phyloP scores from a whole-genome alignment of 495 filamentous ascomycete genomes.

The Neurospora pannonica region DNA sequence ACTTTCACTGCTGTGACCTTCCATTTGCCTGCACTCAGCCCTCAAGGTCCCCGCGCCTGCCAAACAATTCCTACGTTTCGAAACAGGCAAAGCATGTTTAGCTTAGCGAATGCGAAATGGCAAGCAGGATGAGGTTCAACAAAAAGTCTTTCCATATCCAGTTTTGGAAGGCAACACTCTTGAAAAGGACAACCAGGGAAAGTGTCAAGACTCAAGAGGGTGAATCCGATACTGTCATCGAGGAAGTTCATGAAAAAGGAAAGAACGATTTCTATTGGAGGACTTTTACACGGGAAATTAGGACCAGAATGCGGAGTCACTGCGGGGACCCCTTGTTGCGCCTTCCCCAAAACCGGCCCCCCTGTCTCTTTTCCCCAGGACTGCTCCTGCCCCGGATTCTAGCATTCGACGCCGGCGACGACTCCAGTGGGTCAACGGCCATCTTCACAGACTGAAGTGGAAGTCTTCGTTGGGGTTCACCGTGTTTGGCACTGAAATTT shows the following conservation, averaged over 20 bases:
- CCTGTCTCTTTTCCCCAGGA: not conserved
- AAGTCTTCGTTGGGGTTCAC: not conserved
- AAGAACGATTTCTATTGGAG: constrained; percentile 9
- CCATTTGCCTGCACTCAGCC: not conserved
- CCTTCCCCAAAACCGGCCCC: not conserved
- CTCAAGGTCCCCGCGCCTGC: not conserved
- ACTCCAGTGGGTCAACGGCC: not conserved
- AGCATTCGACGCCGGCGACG: not conserved
- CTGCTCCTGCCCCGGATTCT: not conserved
- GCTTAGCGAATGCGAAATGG: not conserved
- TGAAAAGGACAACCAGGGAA: not conserved
- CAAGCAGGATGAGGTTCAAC: not conserved
- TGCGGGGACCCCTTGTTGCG: constrained; percentile 10
- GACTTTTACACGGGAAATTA: constrained; percentile 9
- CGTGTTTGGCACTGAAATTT: not conserved
- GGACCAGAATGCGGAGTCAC: constrained; percentile 12
- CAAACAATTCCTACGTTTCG: not conserved
- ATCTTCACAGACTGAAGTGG: not conserved
- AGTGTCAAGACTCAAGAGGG: not conserved
- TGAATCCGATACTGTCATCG: not conserved
- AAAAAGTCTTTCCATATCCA: not conserved
- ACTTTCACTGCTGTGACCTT: not conserved
- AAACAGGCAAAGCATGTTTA: not conserved
- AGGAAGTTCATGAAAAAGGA: not conserved
- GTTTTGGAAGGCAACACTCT: not conserved